Evolutionary conservation across 2,329 filamentous ascomycete genomes (phyloP).

Genomic region (Botryotinia narcissicola): DNA sequence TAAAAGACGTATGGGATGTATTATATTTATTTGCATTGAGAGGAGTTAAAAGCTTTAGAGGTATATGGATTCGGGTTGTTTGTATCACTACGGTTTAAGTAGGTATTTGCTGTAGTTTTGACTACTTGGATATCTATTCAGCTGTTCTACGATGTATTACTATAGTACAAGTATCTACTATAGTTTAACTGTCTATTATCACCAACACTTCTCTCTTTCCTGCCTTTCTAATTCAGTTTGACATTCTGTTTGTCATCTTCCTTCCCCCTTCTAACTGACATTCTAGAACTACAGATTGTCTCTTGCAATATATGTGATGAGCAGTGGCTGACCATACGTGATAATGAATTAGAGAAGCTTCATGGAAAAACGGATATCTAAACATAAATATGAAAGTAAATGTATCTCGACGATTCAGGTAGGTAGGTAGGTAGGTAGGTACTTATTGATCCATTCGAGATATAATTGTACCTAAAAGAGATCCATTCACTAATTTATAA

Average conservation of each 20-base stretch:
- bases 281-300: background rate
- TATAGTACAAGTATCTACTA: background rate
- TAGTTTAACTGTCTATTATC: background rate
- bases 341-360: background rate
- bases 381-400: background rate
- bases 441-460: background rate
- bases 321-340: background rate
- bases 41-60: constrained; percentile 24
- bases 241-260: background rate
- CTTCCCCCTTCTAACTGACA: background rate
- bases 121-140: background rate
- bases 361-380: background rate
- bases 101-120: background rate
- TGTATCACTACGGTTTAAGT: constrained; percentile 2
- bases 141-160: background rate
- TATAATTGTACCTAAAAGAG: background rate
- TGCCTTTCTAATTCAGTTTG: background rate
- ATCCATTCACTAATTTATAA: background rate
- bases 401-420: too few species aligned
- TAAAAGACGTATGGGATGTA: constrained; percentile 23
- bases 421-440: too few species aligned
- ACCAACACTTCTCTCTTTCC: background rate
- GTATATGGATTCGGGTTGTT: background rate
- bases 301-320: background rate
- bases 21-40: constrained; percentile 22